These are phyloP conservation scores for Lentithecium fluviatile DNA, from an alignment of 495 filamentous ascomycete genomes.

Conservation along the genomic window DNA sequence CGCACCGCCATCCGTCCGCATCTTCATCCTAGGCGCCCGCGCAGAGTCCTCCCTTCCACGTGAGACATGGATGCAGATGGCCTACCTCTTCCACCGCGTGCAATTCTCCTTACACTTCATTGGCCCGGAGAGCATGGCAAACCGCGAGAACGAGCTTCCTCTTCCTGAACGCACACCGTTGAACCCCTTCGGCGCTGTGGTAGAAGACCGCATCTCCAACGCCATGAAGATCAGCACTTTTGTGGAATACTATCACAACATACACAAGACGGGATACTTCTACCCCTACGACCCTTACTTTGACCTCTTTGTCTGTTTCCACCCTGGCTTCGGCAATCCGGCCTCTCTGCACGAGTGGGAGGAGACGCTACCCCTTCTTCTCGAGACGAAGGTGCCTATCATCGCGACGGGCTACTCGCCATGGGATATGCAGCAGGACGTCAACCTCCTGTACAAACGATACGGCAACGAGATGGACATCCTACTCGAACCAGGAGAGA, in stretches of 20 bases:
- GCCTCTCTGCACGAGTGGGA: constrained; percentile 90
- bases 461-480: constrained; percentile 87
- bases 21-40: constrained; percentile 93
- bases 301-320: constrained; percentile 93
- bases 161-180: constrained; percentile 74
- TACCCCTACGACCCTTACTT: constrained; percentile 96
- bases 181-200: constrained; percentile 89
- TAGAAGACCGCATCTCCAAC: constrained; percentile 81
- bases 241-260: constrained; percentile 96
- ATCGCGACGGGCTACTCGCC: constrained; percentile 94
- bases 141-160: constrained; percentile 85
- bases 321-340: constrained; percentile 92
- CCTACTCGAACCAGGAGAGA: constrained; percentile 87
- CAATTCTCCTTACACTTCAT: constrained; percentile 88
- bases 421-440: constrained; percentile 88
- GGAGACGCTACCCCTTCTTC: constrained; percentile 78
- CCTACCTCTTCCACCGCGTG: constrained; percentile 80
- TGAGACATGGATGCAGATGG: constrained; percentile 88
- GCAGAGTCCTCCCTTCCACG: constrained; percentile 94
- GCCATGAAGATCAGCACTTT: constrained; percentile 94
- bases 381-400: constrained; percentile 94
- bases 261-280: constrained; percentile 86
- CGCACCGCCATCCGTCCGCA: constrained; percentile 78
- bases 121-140: constrained; percentile 90
- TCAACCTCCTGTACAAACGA: constrained; percentile 80